phyloP scores from a whole-genome alignment of 352 stramenopile genomes.

The Phytophthora vignae region DNA sequence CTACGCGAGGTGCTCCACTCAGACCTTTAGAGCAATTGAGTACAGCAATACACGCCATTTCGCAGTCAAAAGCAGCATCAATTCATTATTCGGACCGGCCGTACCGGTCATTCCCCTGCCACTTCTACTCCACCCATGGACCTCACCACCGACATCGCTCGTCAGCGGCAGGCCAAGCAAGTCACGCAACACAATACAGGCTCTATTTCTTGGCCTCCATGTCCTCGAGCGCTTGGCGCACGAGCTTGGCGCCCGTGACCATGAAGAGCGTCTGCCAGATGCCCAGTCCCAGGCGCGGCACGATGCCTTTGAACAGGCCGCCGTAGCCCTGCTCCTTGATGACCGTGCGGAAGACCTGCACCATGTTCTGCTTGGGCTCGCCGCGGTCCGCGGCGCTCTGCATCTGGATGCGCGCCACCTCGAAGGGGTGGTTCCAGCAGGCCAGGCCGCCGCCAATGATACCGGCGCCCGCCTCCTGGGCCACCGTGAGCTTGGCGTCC shows the following conservation, averaged over 20 bases:
- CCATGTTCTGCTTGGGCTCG: slow-evolving; percentile 91
- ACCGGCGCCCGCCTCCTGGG: slow-evolving; percentile 85
- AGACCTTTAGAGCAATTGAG: slow-evolving; percentile 50
- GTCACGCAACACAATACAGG: slow-evolving; percentile 2
- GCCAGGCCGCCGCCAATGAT: slow-evolving; percentile 88
- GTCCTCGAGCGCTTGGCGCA: slow-evolving; percentile 86
- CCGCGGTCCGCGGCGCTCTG: slow-evolving; percentile 89
- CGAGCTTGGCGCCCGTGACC: slow-evolving; percentile 92
- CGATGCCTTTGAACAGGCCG: slow-evolving; percentile 92
- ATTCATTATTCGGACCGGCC: slow-evolving; percentile 30
- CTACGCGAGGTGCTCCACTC: slow-evolving; percentile 69
- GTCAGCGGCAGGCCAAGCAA: not conserved
- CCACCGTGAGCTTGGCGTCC: slow-evolving; percentile 90
- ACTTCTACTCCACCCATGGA: slow-evolving; percentile 1
- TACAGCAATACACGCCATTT: not conserved
- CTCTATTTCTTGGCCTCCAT: slow-evolving; percentile 51
- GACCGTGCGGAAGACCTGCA: slow-evolving; percentile 90
- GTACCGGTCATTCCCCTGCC: slow-evolving; percentile 11
- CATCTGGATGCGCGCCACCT: slow-evolving; percentile 94
- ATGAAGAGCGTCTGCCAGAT: slow-evolving; percentile 95
- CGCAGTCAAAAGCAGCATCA: slow-evolving; percentile 13
- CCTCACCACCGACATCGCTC: not conserved
- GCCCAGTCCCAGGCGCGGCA: slow-evolving; percentile 84
- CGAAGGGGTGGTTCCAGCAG: slow-evolving; percentile 94
- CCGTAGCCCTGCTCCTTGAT: slow-evolving; percentile 83